Conservation (phyloP, 2,329 filamentous ascomycete species). For the Amylocarpus encephaloides region DNA sequence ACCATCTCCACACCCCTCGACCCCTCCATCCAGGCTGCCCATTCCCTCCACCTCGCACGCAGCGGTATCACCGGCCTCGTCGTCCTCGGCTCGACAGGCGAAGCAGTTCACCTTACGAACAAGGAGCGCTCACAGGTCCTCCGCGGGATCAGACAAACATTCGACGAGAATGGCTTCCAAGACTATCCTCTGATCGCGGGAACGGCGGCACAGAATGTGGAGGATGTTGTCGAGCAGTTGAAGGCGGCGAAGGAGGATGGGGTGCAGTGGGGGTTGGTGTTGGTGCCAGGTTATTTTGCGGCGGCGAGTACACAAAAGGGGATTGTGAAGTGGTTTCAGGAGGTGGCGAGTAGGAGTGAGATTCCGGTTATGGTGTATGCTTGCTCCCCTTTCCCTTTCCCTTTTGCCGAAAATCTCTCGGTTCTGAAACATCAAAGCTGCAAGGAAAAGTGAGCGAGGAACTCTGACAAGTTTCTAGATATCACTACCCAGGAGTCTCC, state of each 20-base stretch:
- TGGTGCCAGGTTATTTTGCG: conserved; percentile 62
- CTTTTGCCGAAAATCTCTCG: too few relatives aligned
- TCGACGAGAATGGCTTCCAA: conserved; percentile 48
- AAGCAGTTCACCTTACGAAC: conserved; percentile 54
- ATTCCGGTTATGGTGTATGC: conserved; percentile 54
- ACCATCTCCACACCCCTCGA: conserved; percentile 38
- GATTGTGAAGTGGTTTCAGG: conserved; percentile 53
- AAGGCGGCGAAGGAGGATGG: conserved; percentile 47
- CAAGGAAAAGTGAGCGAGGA: neutral
- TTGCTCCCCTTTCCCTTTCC: neutral
- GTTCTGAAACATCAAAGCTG: neutral
- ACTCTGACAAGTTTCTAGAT: conserved; percentile 29
- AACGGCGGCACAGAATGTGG: conserved; percentile 49
- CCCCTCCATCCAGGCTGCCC: conserved; percentile 48
- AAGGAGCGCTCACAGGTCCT: conserved; percentile 50
- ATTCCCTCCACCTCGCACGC: conserved; percentile 53
- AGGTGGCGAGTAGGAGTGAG: conserved; percentile 53
- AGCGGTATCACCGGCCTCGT: conserved; percentile 56
- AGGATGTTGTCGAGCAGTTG: conserved; percentile 48
- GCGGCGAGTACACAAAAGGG: conserved; percentile 50
- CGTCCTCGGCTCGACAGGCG: conserved; percentile 56
- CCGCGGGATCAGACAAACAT: conserved; percentile 44
- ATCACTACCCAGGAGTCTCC: conserved; percentile 57
- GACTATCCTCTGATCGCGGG: conserved; percentile 56
- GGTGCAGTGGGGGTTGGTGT: conserved; percentile 55